A percentile compares a stretch with the other conserved stretches of the same genome.
These are phyloP conservation scores for Hypoxylon sp. DNA, from an alignment of 2,329 filamentous ascomycete species.

Conservation along the genomic window DNA sequence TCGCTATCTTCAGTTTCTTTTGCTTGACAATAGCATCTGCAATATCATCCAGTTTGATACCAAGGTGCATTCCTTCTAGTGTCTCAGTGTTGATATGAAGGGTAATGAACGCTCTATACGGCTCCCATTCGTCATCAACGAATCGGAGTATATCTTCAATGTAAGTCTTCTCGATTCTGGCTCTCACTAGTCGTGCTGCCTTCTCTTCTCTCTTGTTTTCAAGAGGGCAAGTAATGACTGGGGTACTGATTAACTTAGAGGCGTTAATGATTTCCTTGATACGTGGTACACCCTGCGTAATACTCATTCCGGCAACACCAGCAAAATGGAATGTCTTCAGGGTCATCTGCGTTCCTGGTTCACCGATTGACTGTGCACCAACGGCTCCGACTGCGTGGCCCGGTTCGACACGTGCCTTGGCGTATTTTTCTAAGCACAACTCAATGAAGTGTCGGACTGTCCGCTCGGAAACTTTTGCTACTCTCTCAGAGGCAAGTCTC, in stretches of 20 bases:
- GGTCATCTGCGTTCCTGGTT: slow-evolving; percentile 99
- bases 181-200: slow-evolving; percentile 92
- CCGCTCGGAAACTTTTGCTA: slow-evolving; percentile 84
- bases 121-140: slow-evolving; percentile 91
- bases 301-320: slow-evolving; percentile 99
- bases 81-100: slow-evolving; percentile 86
- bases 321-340: slow-evolving; percentile 99
- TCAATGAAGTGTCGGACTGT: slow-evolving; percentile 84
- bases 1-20: slow-evolving; percentile 84
- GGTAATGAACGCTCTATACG: slow-evolving; percentile 80
- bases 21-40: slow-evolving; percentile 81
- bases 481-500: slow-evolving; percentile 69
- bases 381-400: slow-evolving; percentile 97
- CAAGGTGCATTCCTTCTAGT: slow-evolving; percentile 85
- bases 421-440: slow-evolving; percentile 90
- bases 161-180: slow-evolving; percentile 94
- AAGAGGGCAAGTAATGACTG: slow-evolving; percentile 89
- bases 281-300: slow-evolving; percentile 98
- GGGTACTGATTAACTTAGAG: slow-evolving; percentile 92
- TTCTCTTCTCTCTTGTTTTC: slow-evolving; percentile 81
- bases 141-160: slow-evolving; percentile 84
- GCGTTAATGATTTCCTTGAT: slow-evolving; percentile 99
- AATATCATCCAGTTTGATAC: slow-evolving; percentile 82
- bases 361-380: slow-evolving; percentile 96
- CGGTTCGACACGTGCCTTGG: slow-evolving; percentile 90